Conservation (phyloP, 495 filamentous ascomycete species). For the Cercophora scortea region DNA sequence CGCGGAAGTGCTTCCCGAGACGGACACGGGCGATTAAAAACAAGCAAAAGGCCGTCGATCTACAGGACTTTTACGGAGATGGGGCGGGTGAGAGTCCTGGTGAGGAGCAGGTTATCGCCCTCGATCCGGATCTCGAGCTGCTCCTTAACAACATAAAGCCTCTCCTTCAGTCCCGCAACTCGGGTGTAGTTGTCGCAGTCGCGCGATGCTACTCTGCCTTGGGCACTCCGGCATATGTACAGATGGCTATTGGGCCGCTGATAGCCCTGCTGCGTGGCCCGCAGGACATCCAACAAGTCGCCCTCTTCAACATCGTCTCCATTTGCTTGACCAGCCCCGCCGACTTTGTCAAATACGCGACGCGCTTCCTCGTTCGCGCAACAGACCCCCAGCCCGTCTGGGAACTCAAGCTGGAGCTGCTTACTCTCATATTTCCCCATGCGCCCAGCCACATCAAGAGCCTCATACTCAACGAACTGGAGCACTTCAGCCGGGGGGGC, state of each 20-base stretch:
- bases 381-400: conserved; percentile 78
- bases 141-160: conserved; percentile 72
- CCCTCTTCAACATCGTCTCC: conserved; percentile 86
- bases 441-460: conserved; percentile 66
- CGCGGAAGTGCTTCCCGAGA: conserved; percentile 79
- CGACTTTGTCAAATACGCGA: conserved; percentile 72
- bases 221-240: conserved; percentile 65
- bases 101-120: conserved; percentile 47
- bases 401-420: conserved; percentile 82
- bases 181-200: conserved; percentile 83
- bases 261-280: conserved; percentile 76
- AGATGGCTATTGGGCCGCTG: conserved; percentile 67
- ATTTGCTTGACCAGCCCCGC: conserved; percentile 67
- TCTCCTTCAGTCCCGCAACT: conserved; percentile 86
- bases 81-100: conserved; percentile 36
- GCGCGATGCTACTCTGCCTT: conserved; percentile 78
- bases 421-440: conserved; percentile 84
- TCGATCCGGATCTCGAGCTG: conserved; percentile 79
- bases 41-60: conserved; percentile 28
- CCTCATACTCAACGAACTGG: conserved; percentile 82
- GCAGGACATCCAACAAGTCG: conserved; percentile 80
- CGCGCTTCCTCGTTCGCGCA: conserved; percentile 78
- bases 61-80: conserved; percentile 71
- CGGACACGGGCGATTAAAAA: conserved; percentile 47
- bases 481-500: conserved; percentile 76